A percentile compares a stretch with the other conserved stretches of the same genome.
phyloP scores from a whole-genome alignment of 2,329 filamentous ascomycete species.

The Sporothrix luriei region DNA sequence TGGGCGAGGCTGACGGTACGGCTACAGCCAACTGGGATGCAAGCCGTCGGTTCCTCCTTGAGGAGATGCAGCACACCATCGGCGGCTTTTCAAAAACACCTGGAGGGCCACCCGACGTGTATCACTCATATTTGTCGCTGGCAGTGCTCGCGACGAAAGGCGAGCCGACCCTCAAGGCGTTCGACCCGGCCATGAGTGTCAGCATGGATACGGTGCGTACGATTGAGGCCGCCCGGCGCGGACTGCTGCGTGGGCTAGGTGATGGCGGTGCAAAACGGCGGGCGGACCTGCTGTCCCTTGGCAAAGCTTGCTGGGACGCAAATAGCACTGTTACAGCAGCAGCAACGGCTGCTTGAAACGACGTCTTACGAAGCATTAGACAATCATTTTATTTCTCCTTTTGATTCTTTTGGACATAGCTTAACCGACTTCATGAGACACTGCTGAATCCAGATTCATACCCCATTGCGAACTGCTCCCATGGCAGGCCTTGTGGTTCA shows the following conservation, averaged over 20 bases:
- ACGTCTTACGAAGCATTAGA: neutral
- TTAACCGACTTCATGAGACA: neutral
- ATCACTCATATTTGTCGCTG: slow-evolving; percentile 87
- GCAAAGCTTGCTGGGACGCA: slow-evolving; percentile 24
- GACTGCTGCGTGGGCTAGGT: slow-evolving; percentile 39
- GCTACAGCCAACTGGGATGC: slow-evolving; percentile 60
- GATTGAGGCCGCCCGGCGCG: slow-evolving; percentile 52
- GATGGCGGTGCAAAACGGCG: neutral
- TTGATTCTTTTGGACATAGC: neutral
- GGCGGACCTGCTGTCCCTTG: slow-evolving; percentile 24
- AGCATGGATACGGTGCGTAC: slow-evolving; percentile 61
- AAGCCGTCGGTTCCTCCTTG: slow-evolving; percentile 76
- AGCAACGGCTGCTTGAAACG: neutral
- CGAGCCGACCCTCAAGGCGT: slow-evolving; percentile 66
- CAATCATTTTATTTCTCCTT: neutral
- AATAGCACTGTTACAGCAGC: neutral
- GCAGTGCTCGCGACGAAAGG: slow-evolving; percentile 74
- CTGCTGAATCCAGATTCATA: neutral
- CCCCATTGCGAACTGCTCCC: slow-evolving; percentile 30
- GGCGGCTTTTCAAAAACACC: slow-evolving; percentile 78
- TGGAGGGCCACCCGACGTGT: slow-evolving; percentile 71
- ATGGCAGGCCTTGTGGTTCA: slow-evolving; percentile 27
- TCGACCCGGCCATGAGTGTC: slow-evolving; percentile 78
- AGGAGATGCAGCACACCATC: slow-evolving; percentile 83
- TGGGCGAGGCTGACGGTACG: slow-evolving; percentile 41